Evolutionary conservation across 2,329 filamentous ascomycete species (phyloP).

Genomic region (Chaetomiaceae sp.): DNA sequence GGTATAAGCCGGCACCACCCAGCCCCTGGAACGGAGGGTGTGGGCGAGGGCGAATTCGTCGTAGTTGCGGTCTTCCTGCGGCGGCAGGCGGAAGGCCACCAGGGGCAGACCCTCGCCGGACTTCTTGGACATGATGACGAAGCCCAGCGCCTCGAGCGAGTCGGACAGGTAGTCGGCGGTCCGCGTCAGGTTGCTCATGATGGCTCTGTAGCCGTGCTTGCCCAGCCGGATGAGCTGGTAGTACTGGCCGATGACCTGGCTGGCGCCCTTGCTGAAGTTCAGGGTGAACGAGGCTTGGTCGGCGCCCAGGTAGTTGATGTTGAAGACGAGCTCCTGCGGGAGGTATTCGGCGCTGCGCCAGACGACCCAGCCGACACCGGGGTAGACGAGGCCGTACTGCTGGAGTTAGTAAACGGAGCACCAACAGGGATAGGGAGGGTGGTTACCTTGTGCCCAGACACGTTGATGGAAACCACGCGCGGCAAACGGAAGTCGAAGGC

Average conservation of each 20-base stretch:
- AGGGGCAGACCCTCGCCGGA: constrained; percentile 77
- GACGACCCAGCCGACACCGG: constrained; percentile 89
- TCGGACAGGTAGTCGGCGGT: constrained; percentile 82
- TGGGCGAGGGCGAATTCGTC: constrained; percentile 80
- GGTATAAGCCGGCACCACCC: constrained; percentile 94
- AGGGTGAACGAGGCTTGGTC: constrained; percentile 94
- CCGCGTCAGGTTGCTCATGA: constrained; percentile 90
- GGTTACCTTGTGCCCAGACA: constrained; percentile 78
- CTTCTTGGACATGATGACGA: constrained; percentile 82
- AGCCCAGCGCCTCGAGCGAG: constrained; percentile 69
- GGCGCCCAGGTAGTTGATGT: constrained; percentile 97
- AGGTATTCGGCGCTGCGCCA: constrained; percentile 82
- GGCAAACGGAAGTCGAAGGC: constrained; percentile 90
- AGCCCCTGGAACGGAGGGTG: constrained; percentile 78
- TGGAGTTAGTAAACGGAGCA: not conserved
- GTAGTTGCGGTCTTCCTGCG: constrained; percentile 54
- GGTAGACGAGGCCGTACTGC: constrained; percentile 66
- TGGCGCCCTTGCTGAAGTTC: constrained; percentile 95
- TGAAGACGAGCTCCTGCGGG: constrained; percentile 91
- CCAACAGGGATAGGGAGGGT: not conserved
- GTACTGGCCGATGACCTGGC: constrained; percentile 93
- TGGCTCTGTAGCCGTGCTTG: constrained; percentile 83
- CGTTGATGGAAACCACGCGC: constrained; percentile 89
- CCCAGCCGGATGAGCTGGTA: constrained; percentile 95
- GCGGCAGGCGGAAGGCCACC: constrained; percentile 77